Percentiles rank a stretch among this genome's conserved stretches.
Conservation (phyloP, 176 grass and related monocot genomes). For the Echinochloa phyllopogon region DNA sequence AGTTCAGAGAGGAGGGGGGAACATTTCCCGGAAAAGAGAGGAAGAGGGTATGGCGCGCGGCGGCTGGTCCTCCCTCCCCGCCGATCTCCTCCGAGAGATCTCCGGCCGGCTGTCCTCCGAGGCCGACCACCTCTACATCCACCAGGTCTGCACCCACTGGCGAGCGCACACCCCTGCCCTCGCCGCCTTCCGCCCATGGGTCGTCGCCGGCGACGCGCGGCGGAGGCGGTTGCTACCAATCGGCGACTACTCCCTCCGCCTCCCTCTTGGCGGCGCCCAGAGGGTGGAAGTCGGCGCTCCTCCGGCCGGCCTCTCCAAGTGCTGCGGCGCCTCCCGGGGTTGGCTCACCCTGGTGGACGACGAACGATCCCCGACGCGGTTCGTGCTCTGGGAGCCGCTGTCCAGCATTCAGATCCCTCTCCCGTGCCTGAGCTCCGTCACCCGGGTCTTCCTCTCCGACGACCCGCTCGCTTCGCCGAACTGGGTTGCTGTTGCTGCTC, state of each 20-base stretch:
- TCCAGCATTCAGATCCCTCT: background rate
- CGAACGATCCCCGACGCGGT: background rate
- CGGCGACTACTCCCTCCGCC: background rate
- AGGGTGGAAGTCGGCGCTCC: background rate
- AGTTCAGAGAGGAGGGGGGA: no score
- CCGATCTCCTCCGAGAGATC: background rate
- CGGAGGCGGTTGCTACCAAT: background rate
- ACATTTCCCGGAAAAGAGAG: no score
- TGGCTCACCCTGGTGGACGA: constrained; percentile 15
- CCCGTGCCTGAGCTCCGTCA: background rate
- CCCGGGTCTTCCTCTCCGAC: background rate
- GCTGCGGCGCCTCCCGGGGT: background rate
- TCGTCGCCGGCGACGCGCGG: background rate
- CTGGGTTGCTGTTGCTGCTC: background rate
- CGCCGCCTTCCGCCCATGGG: background rate
- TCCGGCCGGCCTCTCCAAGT: background rate
- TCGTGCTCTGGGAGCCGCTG: constrained; percentile 30
- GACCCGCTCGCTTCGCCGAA: background rate
- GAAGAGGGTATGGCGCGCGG: background rate
- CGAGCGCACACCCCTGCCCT: background rate
- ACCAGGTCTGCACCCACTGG: constrained; percentile 35
- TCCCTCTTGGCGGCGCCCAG: no score
- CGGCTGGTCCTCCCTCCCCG: constrained; percentile 20
- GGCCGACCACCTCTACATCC: constrained; percentile 5
- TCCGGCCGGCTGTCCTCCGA: background rate